Conservation (phyloP, 108 stramenopile genomes). For the Skeletonema tropicum region DNA sequence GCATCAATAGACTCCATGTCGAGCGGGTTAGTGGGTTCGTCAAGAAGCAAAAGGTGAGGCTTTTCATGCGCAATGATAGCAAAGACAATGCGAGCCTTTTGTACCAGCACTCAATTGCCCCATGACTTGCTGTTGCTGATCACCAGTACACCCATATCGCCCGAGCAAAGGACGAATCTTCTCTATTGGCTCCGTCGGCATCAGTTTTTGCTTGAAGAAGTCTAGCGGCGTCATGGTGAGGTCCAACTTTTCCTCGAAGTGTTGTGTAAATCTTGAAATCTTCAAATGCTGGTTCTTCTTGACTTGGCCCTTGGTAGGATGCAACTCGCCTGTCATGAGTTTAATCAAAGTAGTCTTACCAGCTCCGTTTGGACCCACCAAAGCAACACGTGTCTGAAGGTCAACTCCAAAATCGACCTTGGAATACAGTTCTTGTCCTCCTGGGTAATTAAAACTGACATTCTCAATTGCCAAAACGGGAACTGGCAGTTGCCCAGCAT, state of each 20-base stretch:
- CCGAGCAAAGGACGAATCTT: slow-evolving; percentile 87
- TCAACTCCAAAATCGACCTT: slow-evolving; percentile 88
- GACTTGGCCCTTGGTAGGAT: slow-evolving; percentile 90
- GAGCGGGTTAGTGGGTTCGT: slow-evolving; percentile 97
- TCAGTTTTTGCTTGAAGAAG: slow-evolving; percentile 92
- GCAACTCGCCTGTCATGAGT: slow-evolving; percentile 73
- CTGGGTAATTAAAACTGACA: slow-evolving; percentile 81
- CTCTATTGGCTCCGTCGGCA: slow-evolving; percentile 81
- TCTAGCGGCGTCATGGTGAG: slow-evolving; percentile 92
- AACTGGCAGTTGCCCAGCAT: slow-evolving; percentile 88
- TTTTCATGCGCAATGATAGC: slow-evolving; percentile 95
- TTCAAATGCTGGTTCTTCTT: slow-evolving; percentile 93
- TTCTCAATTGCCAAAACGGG: slow-evolving; percentile 70
- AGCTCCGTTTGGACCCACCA: slow-evolving; percentile 90
- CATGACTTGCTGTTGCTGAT: slow-evolving; percentile 84
- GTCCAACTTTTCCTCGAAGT: slow-evolving; percentile 98
- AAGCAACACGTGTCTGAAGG: slow-evolving; percentile 84
- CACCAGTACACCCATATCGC: slow-evolving; percentile 95
- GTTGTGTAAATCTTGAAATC: slow-evolving; percentile 97
- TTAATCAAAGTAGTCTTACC: slow-evolving; percentile 89
- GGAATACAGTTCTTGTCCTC: slow-evolving; percentile 55
- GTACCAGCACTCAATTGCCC: slow-evolving; percentile 93
- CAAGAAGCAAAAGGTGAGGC: slow-evolving; percentile 97
- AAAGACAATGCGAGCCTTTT: slow-evolving; percentile 97
- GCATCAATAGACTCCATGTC: slow-evolving; percentile 99